Base-by-base conservation (phyloP, 345 rosid genomes). In the Gossypium anomalum region DNA sequence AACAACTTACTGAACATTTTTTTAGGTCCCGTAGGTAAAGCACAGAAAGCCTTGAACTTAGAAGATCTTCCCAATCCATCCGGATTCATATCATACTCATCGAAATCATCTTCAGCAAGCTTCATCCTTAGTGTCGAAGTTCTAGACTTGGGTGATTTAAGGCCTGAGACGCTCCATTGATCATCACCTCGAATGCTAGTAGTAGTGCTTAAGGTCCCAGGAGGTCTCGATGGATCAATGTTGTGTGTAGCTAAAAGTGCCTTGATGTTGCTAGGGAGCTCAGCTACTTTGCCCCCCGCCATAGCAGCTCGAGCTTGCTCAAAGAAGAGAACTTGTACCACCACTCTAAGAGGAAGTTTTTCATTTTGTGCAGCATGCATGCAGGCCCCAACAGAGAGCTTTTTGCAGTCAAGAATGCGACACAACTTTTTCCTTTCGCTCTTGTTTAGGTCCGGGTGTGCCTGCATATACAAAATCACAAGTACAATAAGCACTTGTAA, bases 291-390 rank as follows among this genome's bases (percentile, higher is more conserved):
- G 59, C 85, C 87, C 17, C 94, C 90, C 0, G 84, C 85, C 73
- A 77, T 82, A 45, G 93, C 87, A 2, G 98, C 92, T 80, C 98
- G 84, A 15, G 97, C 92, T 77, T 95, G 99, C 85, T 95, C 99
- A 41, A 89, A 90, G 84, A 95, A 95, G 62, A 95, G 91, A 82
- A 93, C 99, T 85, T 95, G 98, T 2, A 95, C 97, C 53, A 95
- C 99, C 3, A 95, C 98, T 75, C 99, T 84, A 10, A 95, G 71
- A 0, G 99, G 99, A 49, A 95, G 94, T 67, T 87, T 75, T 84
- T 95, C 99, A 55, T 95, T 95, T 69, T 90, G 97, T 0, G 99
- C 98, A 0, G 99, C 98, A 66, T 95, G 99, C 98, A 93, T 93
- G 83, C 99, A 95, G 38, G 97, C 98, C 77, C 93, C 97, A 80